A percentile compares a stretch with the other conserved stretches of the same genome.
phyloP scores from a whole-genome alignment of 768 basidiomycete species.

The Amanita molliuscula region DNA sequence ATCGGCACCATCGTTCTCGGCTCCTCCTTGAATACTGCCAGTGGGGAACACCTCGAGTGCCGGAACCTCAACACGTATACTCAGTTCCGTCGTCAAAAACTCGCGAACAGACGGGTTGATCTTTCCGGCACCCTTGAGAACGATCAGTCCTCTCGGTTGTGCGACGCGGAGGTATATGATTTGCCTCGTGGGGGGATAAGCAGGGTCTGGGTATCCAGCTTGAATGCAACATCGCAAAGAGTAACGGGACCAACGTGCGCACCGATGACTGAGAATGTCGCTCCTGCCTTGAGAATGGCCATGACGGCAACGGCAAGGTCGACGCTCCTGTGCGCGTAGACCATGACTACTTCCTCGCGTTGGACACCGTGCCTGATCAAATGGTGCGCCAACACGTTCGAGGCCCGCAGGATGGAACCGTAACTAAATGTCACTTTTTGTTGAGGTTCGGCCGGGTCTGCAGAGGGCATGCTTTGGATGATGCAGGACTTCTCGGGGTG shows the following conservation, averaged over 20 bases:
- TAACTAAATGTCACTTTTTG: conserved; percentile 65
- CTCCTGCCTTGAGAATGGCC: conserved; percentile 93
- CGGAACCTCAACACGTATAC: conserved; percentile 86
- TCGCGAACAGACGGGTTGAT: conserved; percentile 76
- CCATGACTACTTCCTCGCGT: conserved; percentile 94
- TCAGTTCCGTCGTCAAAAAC: conserved; percentile 67
- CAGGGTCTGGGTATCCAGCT: conserved; percentile 58
- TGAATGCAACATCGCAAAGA: not conserved
- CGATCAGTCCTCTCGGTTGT: conserved; percentile 80
- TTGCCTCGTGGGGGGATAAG: conserved; percentile 90
- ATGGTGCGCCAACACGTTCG: conserved; percentile 86
- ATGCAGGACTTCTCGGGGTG: conserved; percentile 85
- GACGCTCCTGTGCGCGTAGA: conserved; percentile 93
- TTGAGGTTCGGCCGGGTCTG: conserved; percentile 30
- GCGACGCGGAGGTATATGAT: conserved; percentile 90
- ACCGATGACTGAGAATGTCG: conserved; percentile 97
- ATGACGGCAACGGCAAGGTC: conserved; percentile 96
- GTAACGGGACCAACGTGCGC: conserved; percentile 15
- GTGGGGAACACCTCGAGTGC: conserved; percentile 65
- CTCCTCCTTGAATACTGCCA: conserved; percentile 61
- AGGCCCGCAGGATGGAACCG: conserved; percentile 67
- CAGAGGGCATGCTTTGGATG: conserved; percentile 58
- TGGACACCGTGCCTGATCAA: conserved; percentile 78
- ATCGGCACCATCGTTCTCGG: conserved; percentile 33
- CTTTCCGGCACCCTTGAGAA: conserved; percentile 82